phyloP scores from a whole-genome alignment of 1,284 basidiomycete species.

The Baeospora myosura region DNA sequence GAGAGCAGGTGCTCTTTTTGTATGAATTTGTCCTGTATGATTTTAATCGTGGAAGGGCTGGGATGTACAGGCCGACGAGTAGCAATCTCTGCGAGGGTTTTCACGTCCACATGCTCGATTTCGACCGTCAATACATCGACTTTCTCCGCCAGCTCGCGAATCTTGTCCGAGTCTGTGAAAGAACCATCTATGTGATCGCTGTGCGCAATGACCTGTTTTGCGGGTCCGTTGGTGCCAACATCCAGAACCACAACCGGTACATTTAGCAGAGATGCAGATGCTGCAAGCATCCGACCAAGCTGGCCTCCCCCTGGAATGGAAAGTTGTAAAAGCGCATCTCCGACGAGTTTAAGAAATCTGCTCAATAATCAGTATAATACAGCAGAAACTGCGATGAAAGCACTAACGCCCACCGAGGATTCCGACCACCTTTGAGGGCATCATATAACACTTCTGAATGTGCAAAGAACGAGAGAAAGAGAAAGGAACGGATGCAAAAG shows the following conservation, averaged over 20 bases:
- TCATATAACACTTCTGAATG: conserved; percentile 16
- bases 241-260: conserved; percentile 88
- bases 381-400: not conserved
- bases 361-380: not conserved
- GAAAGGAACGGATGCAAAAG: not conserved
- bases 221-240: conserved; percentile 72
- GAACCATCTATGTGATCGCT: conserved; percentile 81
- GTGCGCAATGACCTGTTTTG: conserved; percentile 78
- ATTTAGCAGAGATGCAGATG: conserved; percentile 85
- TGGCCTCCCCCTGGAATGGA: conserved; percentile 82
- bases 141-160: conserved; percentile 71
- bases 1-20: conserved; percentile 79
- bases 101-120: conserved; percentile 93
- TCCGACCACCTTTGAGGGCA: conserved; percentile 52
- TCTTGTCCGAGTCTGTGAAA: conserved; percentile 79
- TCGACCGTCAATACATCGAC: conserved; percentile 93
- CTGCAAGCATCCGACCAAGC: conserved; percentile 94
- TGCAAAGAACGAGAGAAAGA: not conserved
- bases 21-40: conserved; percentile 92
- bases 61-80: no score
- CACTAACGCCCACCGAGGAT: conserved; percentile 59
- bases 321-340: not conserved
- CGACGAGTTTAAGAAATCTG: conserved; percentile 8
- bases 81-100: conserved; percentile 71
- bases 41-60: conserved; percentile 73